Base-by-base conservation (phyloP, 129 eudicot species). In the Helianthus annuus region DNA sequence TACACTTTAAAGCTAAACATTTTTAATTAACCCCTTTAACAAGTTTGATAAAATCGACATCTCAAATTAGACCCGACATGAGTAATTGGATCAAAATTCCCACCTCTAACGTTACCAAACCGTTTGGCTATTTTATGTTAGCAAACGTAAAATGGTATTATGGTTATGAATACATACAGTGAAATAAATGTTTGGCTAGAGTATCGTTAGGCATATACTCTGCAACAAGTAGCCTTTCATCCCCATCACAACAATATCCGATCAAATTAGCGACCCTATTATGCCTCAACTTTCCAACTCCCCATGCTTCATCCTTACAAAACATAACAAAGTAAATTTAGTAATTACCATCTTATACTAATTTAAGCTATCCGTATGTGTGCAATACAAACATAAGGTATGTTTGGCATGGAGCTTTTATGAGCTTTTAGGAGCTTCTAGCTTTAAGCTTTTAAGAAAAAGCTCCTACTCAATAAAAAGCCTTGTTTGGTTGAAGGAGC, bases 171-270 rank as follows among this genome's bases (percentile, higher is more conserved):
- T 17, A 57, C 92, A 19, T 87, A 90, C 93, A 90, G 82, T 90
- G 96, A 71, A 90, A 90, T 58, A 90, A 73, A 83, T 89, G 96
- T 78, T 86, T 89, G n/a, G 96, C 92, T 32, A 89, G 87, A 6
- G 96, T 89, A 77, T 89, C 90, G 78, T 89, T 86, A 7, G 96
- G 96, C 92, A 89, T 89, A 73, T 76, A 89, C 72, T 91, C 97
- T 51, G 97, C 97, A 70, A 91, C 96, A 71, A 91, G 96, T 72
- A 91, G 83, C 82, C 96, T 90, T 85, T 90, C 96, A 65, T 87
- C 96, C 70, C 93, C 93, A 76, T 90, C 96, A 78, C 93, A 90
- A 49, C 96, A 90, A 72, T 86, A 89, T 42, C 96, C 96, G 13
- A 89, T 86, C 82, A 89, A 60, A 86, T 89, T 89, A 14, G 96